Conservation (phyloP, 495 filamentous ascomycete species). For the Penicillium mononematosum region DNA sequence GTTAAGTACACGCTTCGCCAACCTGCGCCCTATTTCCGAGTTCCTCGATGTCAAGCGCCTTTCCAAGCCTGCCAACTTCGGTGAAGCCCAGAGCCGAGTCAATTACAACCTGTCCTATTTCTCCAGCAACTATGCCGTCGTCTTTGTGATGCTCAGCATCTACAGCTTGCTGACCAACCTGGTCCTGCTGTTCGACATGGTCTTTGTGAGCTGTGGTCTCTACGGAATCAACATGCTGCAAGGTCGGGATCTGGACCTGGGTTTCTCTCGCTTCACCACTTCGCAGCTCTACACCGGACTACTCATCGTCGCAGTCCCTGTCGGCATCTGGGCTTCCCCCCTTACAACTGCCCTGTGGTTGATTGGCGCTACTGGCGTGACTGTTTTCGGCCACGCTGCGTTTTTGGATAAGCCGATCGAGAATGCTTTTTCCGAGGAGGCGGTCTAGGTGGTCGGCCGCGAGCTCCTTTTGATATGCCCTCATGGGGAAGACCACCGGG, state of each 20-base stretch:
- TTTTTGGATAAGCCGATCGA: conserved; percentile 99
- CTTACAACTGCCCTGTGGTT: conserved; percentile 85
- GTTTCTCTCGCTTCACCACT: conserved; percentile 75
- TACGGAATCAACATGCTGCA: conserved; percentile 86
- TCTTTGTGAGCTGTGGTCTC: conserved; percentile 79
- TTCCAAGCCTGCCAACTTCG: conserved; percentile 89
- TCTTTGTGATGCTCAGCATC: conserved; percentile 92
- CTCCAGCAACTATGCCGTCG: conserved; percentile 94
- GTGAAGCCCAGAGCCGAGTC: conserved; percentile 86
- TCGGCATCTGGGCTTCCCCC: conserved; percentile 79
- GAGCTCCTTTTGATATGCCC: conserved; percentile 95
- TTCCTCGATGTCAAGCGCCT: conserved; percentile 95
- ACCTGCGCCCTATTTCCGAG: conserved; percentile 86
- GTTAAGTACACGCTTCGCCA: conserved; percentile 79
- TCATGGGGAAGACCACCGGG: conserved; percentile 98
- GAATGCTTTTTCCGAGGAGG: conserved; percentile 99
- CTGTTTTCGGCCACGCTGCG: conserved; percentile 89
- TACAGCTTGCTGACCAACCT: conserved; percentile 89
- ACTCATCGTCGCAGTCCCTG: conserved; percentile 74
- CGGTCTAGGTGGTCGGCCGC: conserved; percentile 99
- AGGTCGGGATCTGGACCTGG: conserved; percentile 84
- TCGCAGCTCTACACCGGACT: conserved; percentile 93
- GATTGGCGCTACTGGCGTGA: conserved; percentile 88
- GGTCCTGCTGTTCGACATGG: conserved; percentile 82
- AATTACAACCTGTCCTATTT: conserved; percentile 98